Conservation (phyloP, 2,329 filamentous ascomycete genomes). For the Trichoderma afroharzianum region DNA sequence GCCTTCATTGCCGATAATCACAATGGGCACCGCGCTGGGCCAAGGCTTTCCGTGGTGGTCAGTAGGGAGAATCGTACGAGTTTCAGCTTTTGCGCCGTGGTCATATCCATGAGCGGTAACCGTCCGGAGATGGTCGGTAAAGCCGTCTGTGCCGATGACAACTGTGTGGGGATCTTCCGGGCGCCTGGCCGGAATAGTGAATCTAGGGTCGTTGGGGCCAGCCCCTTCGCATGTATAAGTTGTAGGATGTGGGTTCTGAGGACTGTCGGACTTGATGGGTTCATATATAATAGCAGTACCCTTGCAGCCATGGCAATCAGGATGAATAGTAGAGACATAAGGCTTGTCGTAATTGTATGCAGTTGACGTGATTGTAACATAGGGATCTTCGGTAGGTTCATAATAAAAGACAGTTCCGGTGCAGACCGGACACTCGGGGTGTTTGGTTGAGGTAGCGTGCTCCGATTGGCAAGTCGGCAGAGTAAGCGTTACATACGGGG, state of each 20-base stretch:
- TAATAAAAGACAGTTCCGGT: constrained; percentile 26
- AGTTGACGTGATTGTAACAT: constrained; percentile 24
- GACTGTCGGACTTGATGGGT: constrained; percentile 17
- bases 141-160: constrained; percentile 20
- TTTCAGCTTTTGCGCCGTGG: constrained; percentile 4
- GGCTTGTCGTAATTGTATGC: constrained; percentile 12
- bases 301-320: constrained; percentile 23
- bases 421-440: constrained; percentile 23
- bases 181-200: constrained; percentile 17
- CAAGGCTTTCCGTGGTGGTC: constrained; percentile 20
- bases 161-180: constrained; percentile 19
- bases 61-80: constrained; percentile 21
- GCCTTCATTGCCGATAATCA: constrained; percentile 17
- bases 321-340: constrained; percentile 23
- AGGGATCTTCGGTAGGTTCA: constrained; percentile 25
- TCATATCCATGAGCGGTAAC: constrained; percentile 18
- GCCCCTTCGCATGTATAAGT: constrained; percentile 18
- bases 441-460: constrained; percentile 22
- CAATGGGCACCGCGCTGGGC: constrained; percentile 18
- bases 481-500: constrained; percentile 20
- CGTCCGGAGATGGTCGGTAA: constrained; percentile 17
- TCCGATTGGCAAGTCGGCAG: constrained; percentile 23
- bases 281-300: constrained; percentile 28
- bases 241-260: not conserved
- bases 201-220: constrained; percentile 9